A percentile compares a stretch with the other conserved stretches of the same genome.
Conservation (phyloP, 176 grass and related monocot genomes). For the Phragmites australis region DNA sequence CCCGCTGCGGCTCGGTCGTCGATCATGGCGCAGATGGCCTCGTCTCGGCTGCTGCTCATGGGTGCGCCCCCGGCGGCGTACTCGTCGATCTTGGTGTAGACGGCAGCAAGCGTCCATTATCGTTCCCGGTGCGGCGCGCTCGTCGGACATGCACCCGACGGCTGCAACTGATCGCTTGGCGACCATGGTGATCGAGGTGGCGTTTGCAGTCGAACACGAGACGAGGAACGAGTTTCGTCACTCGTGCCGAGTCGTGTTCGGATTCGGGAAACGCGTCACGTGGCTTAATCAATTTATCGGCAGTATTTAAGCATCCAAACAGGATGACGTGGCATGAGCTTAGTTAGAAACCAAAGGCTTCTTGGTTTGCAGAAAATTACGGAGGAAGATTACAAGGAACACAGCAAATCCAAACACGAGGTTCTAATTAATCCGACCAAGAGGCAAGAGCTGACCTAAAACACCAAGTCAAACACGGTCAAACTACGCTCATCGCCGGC, state of each 20-base stretch:
- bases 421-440: conserved; percentile 13
- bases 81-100: neutral
- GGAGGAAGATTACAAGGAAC: neutral
- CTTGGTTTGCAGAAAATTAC: neutral
- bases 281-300: neutral
- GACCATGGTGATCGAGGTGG: neutral
- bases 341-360: neutral
- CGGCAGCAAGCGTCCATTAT: neutral
- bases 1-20: neutral
- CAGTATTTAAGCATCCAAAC: neutral
- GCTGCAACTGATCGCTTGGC: neutral
- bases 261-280: neutral
- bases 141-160: neutral
- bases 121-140: neutral
- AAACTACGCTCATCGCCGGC: conserved; percentile 64
- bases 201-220: neutral
- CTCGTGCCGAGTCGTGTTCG: neutral
- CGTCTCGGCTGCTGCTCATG: neutral
- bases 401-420: neutral
- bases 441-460: conserved; percentile 21
- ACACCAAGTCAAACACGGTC: neutral
- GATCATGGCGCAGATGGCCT: conserved; percentile 35
- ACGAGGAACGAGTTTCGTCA: neutral
- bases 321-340: too few species aligned
- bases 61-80: neutral